A percentile compares a stretch with the other conserved stretches of the same genome.
Evolutionary conservation across 305 asterid genomes (phyloP).

Genomic region (Stenogyne calaminthoides): DNA sequence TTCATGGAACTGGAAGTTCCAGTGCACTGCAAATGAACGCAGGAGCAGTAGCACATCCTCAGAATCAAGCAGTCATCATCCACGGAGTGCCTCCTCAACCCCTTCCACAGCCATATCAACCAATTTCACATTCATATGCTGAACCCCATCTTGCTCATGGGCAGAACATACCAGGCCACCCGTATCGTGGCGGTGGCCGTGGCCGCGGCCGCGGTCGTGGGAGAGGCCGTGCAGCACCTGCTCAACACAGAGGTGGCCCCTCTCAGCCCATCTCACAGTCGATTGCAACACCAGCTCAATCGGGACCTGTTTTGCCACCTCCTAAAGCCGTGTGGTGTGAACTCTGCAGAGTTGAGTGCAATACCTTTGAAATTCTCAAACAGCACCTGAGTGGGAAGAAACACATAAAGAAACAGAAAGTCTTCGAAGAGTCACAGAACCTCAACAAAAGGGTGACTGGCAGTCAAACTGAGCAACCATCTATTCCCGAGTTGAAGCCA

Average conservation of each 20-base stretch:
- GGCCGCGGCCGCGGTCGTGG: conserved; percentile 8
- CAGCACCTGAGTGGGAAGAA: conserved; percentile 61
- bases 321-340: conserved; percentile 51
- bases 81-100: conserved; percentile 24
- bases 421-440: conserved; percentile 45
- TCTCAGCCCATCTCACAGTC: conserved; percentile 23
- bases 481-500: conserved; percentile 36
- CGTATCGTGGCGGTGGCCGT: conserved; percentile 24
- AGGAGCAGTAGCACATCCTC: conserved; percentile 21
- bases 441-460: conserved; percentile 34
- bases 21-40: conserved; percentile 13
- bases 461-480: conserved; percentile 32
- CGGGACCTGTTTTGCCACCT: conserved; percentile 37
- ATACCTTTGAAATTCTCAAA: conserved; percentile 54
- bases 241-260: conserved; percentile 34
- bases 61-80: conserved; percentile 11
- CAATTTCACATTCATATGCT: conserved; percentile 14
- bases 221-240: conserved; percentile 28
- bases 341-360: conserved; percentile 67
- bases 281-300: conserved; percentile 25
- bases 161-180: conserved; percentile 24
- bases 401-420: conserved; percentile 58
- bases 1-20: conserved; percentile 33
- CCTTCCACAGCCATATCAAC: conserved; percentile 25
- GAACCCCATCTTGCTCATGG: conserved; percentile 33